Percentiles rank a stretch among this genome's conserved stretches.
These are phyloP conservation scores for Trichoderma endophyticum DNA, from an alignment of 2,329 filamentous ascomycete species.

Conservation along the genomic window DNA sequence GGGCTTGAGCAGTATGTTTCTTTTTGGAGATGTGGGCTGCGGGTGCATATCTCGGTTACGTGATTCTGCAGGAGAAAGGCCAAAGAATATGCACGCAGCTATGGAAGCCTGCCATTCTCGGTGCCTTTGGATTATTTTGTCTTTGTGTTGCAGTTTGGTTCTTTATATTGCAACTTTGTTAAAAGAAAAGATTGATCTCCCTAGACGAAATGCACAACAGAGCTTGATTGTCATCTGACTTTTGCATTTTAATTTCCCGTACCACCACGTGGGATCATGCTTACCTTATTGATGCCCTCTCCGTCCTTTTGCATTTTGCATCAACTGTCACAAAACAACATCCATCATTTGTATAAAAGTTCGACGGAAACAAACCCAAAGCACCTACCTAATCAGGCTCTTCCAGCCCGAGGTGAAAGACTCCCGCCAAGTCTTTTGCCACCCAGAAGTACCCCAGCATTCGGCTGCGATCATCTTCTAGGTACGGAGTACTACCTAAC, in stretches of 20 bases:
- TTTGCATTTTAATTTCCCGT: background rate
- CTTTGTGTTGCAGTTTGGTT: background rate
- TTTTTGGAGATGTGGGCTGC: background rate
- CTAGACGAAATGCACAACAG: too few relatives aligned
- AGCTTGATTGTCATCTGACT: background rate
- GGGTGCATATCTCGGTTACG: background rate
- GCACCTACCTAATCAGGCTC: conserved; percentile 4
- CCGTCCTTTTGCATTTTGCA: background rate
- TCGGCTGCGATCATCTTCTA: background rate
- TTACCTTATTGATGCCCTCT: background rate
- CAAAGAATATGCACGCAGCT: background rate
- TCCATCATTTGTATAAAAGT: background rate
- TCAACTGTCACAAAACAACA: background rate
- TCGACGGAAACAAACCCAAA: background rate
- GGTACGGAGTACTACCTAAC: background rate
- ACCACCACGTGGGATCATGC: background rate
- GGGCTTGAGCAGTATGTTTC: background rate
- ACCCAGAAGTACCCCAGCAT: background rate
- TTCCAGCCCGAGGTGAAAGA: background rate
- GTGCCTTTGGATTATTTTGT: background rate
- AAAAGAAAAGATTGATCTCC: too few relatives aligned
- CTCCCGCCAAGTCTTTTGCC: background rate
- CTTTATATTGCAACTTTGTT: background rate
- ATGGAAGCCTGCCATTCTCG: background rate
- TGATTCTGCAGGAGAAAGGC: conserved; percentile 2